Evolutionary conservation across 768 basidiomycete species (phyloP), one percentile per base, ranked within the genome.

Genomic region (Phaffia tasmanica): DNA sequence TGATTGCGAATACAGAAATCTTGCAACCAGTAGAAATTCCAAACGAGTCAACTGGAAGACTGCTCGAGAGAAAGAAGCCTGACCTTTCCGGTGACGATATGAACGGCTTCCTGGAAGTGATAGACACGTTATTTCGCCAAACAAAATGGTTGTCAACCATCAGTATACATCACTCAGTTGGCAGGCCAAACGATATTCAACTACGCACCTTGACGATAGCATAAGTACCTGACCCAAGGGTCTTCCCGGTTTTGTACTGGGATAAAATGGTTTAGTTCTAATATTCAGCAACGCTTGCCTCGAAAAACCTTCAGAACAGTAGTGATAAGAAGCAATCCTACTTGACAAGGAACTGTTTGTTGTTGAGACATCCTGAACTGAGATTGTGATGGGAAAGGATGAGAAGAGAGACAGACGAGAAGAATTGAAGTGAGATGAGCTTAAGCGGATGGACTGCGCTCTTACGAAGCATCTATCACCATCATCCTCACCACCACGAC

Each of bases 151-250:
- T 5, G 35, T 42, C 35, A 42, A 42, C 27, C 25, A 56, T 18
- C 29, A n/a, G 7, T 2, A 64, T 27, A 30, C 18, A n/a, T 57
- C 30, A 18, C 7, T 0, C 29, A 21, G 58, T 32, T 35, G 21
- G 18, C 2, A 23, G 54, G 0, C 23, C 23, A 30, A 42, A 64
- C 73, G 62, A 30, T 42, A 11, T 5, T 5, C 11, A 11, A 42
- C 4, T 42, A 42, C 35, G 11, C 35, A 42, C 35, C 78, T 90
- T 91, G 57, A 91, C 89, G 75, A 92, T 89, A 68, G 89, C 89
- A 74, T 95, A 97, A 53, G 92, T 95, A 57, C 92, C 92, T 73
- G 87, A 91, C 29, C 88, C 89, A 50, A 87, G 84, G 6, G 86
- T 88, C 76, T 85, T 87, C 70, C 89, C 89, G 11, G 89, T 91